These are phyloP conservation scores for Metarhizium sp. DNA, from an alignment of 2,329 filamentous ascomycete genomes.

Conservation along the genomic window DNA sequence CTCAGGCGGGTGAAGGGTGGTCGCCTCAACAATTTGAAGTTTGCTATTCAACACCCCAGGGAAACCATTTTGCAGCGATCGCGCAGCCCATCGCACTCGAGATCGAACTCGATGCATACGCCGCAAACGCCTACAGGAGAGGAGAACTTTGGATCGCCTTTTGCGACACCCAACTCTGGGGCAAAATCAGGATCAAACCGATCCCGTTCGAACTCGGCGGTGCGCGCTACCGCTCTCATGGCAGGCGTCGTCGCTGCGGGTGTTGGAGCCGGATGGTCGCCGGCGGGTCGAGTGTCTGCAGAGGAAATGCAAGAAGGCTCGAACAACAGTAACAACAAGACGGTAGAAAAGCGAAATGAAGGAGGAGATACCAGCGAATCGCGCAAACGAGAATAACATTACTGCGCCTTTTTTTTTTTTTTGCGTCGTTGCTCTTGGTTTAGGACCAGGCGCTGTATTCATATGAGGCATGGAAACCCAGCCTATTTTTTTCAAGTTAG, in stretches of 20 bases:
- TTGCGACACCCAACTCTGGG: slow-evolving; percentile 49
- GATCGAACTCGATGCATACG: slow-evolving; percentile 52
- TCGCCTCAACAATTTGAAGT: slow-evolving; percentile 71
- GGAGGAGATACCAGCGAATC: slow-evolving; percentile 13
- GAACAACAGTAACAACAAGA: background rate
- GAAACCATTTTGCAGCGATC: slow-evolving; percentile 56
- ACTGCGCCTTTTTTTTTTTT: background rate
- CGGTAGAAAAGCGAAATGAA: slow-evolving; percentile 9
- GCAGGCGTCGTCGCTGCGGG: slow-evolving; percentile 73
- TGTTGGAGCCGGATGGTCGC: slow-evolving; percentile 69
- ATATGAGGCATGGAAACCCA: too few species aligned
- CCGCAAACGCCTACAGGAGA: slow-evolving; percentile 55
- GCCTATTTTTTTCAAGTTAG: too few species aligned
- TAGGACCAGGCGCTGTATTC: too few species aligned
- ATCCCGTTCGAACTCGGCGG: slow-evolving; percentile 58
- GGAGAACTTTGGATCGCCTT: slow-evolving; percentile 40
- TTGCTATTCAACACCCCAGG: slow-evolving; percentile 65
- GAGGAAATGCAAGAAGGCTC: slow-evolving; percentile 13
- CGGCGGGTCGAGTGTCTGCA: slow-evolving; percentile 42
- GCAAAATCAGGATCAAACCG: slow-evolving; percentile 58
- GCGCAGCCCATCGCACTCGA: slow-evolving; percentile 53
- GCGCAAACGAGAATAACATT: slow-evolving; percentile 16
- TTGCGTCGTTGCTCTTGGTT: background rate
- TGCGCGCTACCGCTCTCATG: slow-evolving; percentile 71
- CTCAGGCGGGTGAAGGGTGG: slow-evolving; percentile 74